Evolutionary conservation across 257 asterid species (phyloP), one percentile per base, ranked within the genome.

Genomic region (Nicotiana sylvestris): DNA sequence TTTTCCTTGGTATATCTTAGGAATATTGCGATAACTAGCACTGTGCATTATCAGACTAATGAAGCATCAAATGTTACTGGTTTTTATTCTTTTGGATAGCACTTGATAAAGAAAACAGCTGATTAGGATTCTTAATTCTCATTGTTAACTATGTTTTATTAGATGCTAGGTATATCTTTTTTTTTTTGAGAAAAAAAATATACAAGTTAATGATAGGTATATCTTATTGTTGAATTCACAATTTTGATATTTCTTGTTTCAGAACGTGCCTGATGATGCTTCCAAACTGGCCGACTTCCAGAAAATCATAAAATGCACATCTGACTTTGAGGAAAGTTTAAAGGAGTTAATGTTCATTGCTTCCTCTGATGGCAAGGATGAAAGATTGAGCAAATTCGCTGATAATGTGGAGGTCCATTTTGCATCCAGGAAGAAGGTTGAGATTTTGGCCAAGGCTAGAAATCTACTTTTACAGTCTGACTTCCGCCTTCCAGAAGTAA

Each of bases 251-350:
- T 85, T 84, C 77, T 85, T 82, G 70, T 85, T 87, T 83, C 90
- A 94, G 99, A 91, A 90, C 81, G 97, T 94, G 64, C 99, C 99
- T 4, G 97, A 91, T 85, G 98, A 94, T 83, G 97, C 99, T 88
- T 96, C 98, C 89, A 94, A 92, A 90, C 93, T 96, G 83, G 90
- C 90, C 4, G 98, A 90, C 88, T 94, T 96, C 86, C 98, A 94
- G 89, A 94, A 90, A 88, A 88, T 91, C 77, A 90, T 94, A 69
- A 90, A 91, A 87, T 89, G 89, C 78, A 90, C 98, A 37, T 86
- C 91, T 82, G 97, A 91, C 56, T 96, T 94, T 85, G 98, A 96
- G 91, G 83, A 88, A 85, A 88, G 79, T 88, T 87, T 96, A 82
- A 89, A 90, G 90, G 93, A 90, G 83, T 88, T 92, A 81, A 84